A percentile compares a stretch with the other conserved stretches of the same genome.
phyloP scores from a whole-genome alignment of 441 rosid genomes.

The Breynia disticha region DNA sequence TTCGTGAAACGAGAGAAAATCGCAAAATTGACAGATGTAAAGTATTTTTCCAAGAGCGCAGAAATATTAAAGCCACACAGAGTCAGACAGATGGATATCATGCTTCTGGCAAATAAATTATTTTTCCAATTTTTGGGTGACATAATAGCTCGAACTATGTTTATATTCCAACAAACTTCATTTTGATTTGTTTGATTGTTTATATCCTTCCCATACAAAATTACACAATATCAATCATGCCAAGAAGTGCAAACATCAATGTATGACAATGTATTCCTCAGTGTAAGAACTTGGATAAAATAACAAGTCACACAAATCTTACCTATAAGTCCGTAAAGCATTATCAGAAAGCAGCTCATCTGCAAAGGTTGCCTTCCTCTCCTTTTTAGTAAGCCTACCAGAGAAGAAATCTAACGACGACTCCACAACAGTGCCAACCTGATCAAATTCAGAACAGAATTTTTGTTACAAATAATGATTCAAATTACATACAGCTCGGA shows the following conservation, averaged over 20 bases:
- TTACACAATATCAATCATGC: too few species aligned
- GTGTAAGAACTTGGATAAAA: background rate
- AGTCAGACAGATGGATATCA: too few species aligned
- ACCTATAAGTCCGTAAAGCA: constrained; percentile 52
- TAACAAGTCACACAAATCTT: background rate
- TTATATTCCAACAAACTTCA: too few species aligned
- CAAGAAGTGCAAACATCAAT: too few species aligned
- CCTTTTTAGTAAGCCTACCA: constrained; percentile 62
- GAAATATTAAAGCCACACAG: too few species aligned
- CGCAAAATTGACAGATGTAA: background rate
- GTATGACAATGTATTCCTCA: too few species aligned
- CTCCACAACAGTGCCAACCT: constrained; percentile 80
- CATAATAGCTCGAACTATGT: background rate
- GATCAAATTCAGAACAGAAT: constrained; percentile 11
- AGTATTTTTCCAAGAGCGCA: background rate
- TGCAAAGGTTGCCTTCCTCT: constrained; percentile 69
- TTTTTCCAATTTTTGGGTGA: background rate
- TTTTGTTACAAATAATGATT: background rate
- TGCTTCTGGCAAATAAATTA: background rate
- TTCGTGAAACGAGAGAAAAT: background rate
- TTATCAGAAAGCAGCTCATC: constrained; percentile 73
- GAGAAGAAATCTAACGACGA: constrained; percentile 58
- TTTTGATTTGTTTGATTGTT: too few species aligned
- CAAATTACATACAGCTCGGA: background rate
- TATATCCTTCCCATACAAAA: too few species aligned